A percentile compares a stretch with the other conserved stretches of the same genome.
These are phyloP conservation scores for Saccharomycopsis fibuligera DNA, from an alignment of 805 yeast genomes.

Conservation along the genomic window DNA sequence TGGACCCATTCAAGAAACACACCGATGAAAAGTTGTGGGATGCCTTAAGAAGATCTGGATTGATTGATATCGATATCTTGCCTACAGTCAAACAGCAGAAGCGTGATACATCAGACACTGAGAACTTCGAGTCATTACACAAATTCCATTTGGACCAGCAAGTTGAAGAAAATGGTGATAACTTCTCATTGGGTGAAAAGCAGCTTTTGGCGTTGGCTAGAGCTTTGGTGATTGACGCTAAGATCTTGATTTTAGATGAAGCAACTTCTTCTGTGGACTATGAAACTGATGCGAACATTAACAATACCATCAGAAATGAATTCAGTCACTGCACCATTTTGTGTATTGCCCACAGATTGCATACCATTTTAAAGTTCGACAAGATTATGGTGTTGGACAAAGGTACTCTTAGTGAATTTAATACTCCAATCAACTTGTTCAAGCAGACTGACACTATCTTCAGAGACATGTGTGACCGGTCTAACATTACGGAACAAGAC, in stretches of 20 bases:
- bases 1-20: constrained; percentile 65
- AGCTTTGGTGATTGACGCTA: constrained; percentile 69
- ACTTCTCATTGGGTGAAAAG: constrained; percentile 63
- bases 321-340: constrained; percentile 67
- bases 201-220: constrained; percentile 75
- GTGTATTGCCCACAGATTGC: constrained; percentile 83
- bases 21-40: constrained; percentile 62
- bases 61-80: constrained; percentile 35
- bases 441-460: constrained; percentile 39
- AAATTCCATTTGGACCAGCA: constrained; percentile 54
- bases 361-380: constrained; percentile 67
- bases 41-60: constrained; percentile 56
- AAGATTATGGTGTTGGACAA: constrained; percentile 63
- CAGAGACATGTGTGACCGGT: constrained; percentile 43
- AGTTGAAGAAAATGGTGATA: constrained; percentile 59
- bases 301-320: constrained; percentile 68
- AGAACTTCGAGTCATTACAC: too few species aligned
- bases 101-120: constrained; percentile 29
- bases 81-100: constrained; percentile 26
- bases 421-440: constrained; percentile 49
- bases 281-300: constrained; percentile 77
- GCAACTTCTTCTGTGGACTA: constrained; percentile 80
- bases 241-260: constrained; percentile 76
- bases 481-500: constrained; percentile 34
- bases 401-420: constrained; percentile 60